Evolutionary conservation across 495 filamentous ascomycete genomes (phyloP), one percentile per base, ranked within the genome.

Genomic region (Penicillium crystallinum): DNA sequence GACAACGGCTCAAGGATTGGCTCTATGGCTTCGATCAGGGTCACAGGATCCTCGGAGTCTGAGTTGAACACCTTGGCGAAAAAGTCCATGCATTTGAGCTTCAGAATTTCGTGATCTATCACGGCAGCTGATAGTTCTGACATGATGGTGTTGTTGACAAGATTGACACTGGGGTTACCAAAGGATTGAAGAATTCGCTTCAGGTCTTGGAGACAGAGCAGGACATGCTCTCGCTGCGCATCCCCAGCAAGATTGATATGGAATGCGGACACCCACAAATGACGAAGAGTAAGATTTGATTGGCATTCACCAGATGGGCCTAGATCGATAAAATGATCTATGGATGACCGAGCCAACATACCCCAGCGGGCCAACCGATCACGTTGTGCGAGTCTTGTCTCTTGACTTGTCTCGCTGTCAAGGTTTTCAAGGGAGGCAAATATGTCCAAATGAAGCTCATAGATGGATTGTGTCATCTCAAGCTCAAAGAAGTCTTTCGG

Each of bases 1-100:
- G 81, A 82, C 15, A 81, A 73, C 10, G 85, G 84, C 48, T 95
- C 90, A 2, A 99, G 77, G 14, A 99, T 84, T 1, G 95, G 93
- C 58, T 99, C 95, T 29, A 99, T 74, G 33, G 82, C 93, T 57
- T 96, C 90, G 57, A 99, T 96, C 4, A 96, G 78, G 8, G 82
- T 80, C 4, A 89, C 77, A 0, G 93, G 86, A 60, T 96, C 83
- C 31, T 81, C 81, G 29, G 80, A 69, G 35, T 83, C 76, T 21
- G 78, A 66, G 46, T 73, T 75, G 56, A 97, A 96, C 0, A 99
- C 81, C 25, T 82, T 86, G 53, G 87, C 76, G 69, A 99, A 97
- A 69, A 96, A 97, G 60, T 96, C 95, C 82, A 93, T 91, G 0
- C 91, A 97, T 12, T 88, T 95, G 12, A 97, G 74, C 62, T 90